Evolutionary conservation across 2,329 filamentous ascomycete species (phyloP).

Genomic region (Chrysoporthe austroafricana): DNA sequence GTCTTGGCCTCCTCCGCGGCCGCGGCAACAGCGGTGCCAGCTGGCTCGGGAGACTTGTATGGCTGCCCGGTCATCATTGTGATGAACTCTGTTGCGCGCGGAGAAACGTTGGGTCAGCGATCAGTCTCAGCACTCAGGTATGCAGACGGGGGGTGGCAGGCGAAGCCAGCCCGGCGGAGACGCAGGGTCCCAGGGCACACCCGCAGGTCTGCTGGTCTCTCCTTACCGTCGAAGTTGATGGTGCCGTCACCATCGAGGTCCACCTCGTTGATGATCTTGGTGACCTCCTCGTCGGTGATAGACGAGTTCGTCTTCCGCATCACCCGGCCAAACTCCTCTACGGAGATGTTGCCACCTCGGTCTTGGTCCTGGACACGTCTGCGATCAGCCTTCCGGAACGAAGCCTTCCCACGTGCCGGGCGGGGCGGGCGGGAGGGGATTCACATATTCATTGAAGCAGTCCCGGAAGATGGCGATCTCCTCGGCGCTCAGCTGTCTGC

Average conservation of each 20-base stretch:
- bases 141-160: not conserved
- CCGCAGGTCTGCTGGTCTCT: not conserved
- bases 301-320: conserved; percentile 40
- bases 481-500: conserved; percentile 24
- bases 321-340: conserved; percentile 44
- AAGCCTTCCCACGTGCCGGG: not conserved
- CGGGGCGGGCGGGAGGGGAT: not conserved
- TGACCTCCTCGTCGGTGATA: conserved; percentile 39
- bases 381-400: conserved; percentile 3
- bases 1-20: conserved; percentile 35
- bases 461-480: conserved; percentile 29
- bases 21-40: conserved; percentile 21
- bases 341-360: conserved; percentile 39
- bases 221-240: conserved; percentile 44
- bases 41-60: conserved; percentile 34
- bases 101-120: not conserved
- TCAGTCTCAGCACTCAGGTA: not conserved
- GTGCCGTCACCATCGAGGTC: conserved; percentile 45
- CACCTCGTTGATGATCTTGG: conserved; percentile 43
- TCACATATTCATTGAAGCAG: conserved; percentile 30
- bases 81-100: conserved; percentile 40
- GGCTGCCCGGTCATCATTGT: conserved; percentile 47
- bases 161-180: too few relatives aligned
- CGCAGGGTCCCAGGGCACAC: too few relatives aligned
- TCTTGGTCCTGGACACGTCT: conserved; percentile 18